A percentile compares a stretch with the other conserved stretches of the same genome.
These are phyloP conservation scores for Dactylellina cionopaga DNA, from an alignment of 2,329 filamentous ascomycete species.

Conservation along the genomic window DNA sequence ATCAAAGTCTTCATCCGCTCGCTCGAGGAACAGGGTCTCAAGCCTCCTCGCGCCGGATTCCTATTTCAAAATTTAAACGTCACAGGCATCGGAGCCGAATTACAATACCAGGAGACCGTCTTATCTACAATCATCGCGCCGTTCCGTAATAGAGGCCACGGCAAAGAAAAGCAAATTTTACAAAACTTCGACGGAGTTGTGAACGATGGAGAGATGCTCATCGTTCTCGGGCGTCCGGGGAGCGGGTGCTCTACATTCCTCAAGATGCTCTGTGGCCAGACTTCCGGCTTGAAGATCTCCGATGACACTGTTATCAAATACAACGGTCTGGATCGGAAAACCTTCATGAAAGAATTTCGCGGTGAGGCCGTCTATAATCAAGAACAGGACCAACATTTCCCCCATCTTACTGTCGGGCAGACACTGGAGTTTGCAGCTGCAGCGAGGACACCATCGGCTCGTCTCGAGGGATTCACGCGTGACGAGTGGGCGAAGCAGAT, in stretches of 20 bases:
- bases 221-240: slow-evolving; percentile 81
- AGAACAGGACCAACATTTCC: slow-evolving; percentile 66
- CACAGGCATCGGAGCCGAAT: slow-evolving; percentile 25
- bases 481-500: slow-evolving; percentile 26
- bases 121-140: slow-evolving; percentile 2
- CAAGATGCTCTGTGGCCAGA: slow-evolving; percentile 67
- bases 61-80: slow-evolving; percentile 26
- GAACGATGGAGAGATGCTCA: slow-evolving; percentile 82
- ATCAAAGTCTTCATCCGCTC: slow-evolving; percentile 21
- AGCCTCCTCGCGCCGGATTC: slow-evolving; percentile 20
- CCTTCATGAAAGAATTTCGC: slow-evolving; percentile 60
- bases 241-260: slow-evolving; percentile 83
- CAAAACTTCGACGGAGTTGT: slow-evolving; percentile 72
- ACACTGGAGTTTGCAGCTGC: slow-evolving; percentile 63
- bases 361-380: slow-evolving; percentile 66
- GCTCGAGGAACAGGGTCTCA: slow-evolving; percentile 27
- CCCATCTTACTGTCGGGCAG: slow-evolving; percentile 65
- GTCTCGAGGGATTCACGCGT: slow-evolving; percentile 27
- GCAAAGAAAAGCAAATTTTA: slow-evolving; percentile 29
- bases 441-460: slow-evolving; percentile 29
- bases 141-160: neutral
- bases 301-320: slow-evolving; percentile 21
- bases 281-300: slow-evolving; percentile 18
- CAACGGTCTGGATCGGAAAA: slow-evolving; percentile 30
- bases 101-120: slow-evolving; percentile 41